Base-by-base conservation (phyloP, 2,329 filamentous ascomycete genomes). In the Arthrinium puccinioides region DNA sequence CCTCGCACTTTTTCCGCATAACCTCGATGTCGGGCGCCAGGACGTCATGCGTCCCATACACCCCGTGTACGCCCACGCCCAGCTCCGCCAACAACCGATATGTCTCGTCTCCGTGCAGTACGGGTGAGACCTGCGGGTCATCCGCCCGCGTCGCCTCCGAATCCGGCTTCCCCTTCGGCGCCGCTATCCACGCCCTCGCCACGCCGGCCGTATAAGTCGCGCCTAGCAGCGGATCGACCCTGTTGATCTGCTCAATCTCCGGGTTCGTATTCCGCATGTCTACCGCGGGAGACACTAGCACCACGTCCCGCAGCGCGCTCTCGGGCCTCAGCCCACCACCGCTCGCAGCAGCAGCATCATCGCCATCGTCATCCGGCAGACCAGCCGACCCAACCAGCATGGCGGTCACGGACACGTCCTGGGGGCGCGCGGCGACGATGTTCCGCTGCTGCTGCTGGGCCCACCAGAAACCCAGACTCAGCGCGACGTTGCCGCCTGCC, bases 41-140 rank as follows among this genome's bases (percentile, higher is more conserved):
- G 0, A 79, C 64, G 41, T 79, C 75, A 38, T 66, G 62, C 0
- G 67, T 65, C 1, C 67, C 72, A 1, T 67, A 67, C 0, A 78
- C 55, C 0, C 74, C 74, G 37, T 76, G 62, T 0, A 78, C 61
- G 23, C 62, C 59, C 5, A 79, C 59, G 0, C 61, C 59, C 0
- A 76, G 46, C 18, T 72, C 63, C 1, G 59, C 61, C 9, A 68
- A 59, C 2, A 72, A 50, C 0, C 25, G 20, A 18, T 21, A 44
- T 4, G 32, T 21, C 20, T 15, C 15, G 8, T 19, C 14, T 5
- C 29, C 23, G 16, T 44, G 38, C 20, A 40, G 36, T 4, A 40
- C 19, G 14, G 74, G 74, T 0, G 71, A 74, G 0, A 78, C 56
- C 0, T 63, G 53, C 0, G 64, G 60, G 41, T 76, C 67, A 2